Evolutionary conservation across 2,329 filamentous ascomycete genomes (phyloP).

Genomic region (Hirsutella thompsonii): DNA sequence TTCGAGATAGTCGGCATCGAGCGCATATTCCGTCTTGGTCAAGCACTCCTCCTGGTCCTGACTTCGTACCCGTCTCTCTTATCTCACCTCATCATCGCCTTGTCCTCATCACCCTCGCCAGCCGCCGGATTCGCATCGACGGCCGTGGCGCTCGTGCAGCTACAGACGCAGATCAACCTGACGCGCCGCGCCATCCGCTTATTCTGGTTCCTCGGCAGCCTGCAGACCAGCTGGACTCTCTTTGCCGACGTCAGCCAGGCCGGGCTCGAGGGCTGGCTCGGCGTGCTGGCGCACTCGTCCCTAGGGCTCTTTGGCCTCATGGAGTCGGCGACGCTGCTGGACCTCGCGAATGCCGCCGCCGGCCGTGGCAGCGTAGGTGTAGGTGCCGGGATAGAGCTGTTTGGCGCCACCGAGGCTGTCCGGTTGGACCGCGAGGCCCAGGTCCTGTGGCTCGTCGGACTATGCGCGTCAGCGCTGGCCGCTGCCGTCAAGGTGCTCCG

Average conservation of each 20-base stretch:
- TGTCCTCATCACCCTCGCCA: conserved; percentile 4
- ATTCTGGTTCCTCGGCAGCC: conserved; percentile 53
- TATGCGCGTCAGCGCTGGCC: conserved; percentile 36
- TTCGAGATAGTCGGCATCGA: conserved; percentile 42
- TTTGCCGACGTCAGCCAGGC: conserved; percentile 6
- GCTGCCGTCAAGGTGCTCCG: conserved; percentile 28
- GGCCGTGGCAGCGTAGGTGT: too few species aligned
- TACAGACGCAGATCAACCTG: conserved; percentile 31
- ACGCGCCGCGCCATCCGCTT: conserved; percentile 52
- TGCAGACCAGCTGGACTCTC: conserved; percentile 33
- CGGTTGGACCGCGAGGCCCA: conserved; percentile 45
- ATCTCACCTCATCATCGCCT: neutral
- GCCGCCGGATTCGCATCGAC: conserved; percentile 14
- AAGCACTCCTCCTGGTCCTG: conserved; percentile 36
- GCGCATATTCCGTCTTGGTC: conserved; percentile 44
- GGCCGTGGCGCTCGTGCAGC: conserved; percentile 15
- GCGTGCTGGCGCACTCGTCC: conserved; percentile 43
- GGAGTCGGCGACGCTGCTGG: conserved; percentile 50
- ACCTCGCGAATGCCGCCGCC: too few species aligned
- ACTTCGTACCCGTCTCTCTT: conserved; percentile 29
- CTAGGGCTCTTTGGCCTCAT: conserved; percentile 55
- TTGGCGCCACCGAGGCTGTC: conserved; percentile 34
- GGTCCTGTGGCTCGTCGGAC: conserved; percentile 56
- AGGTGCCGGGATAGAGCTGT: conserved; percentile 32
- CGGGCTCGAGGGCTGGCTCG: conserved; percentile 26